A percentile compares a stretch with the other conserved stretches of the same genome.
phyloP scores from a whole-genome alignment of 2,329 filamentous ascomycete species.

The Mariannaea sp. region DNA sequence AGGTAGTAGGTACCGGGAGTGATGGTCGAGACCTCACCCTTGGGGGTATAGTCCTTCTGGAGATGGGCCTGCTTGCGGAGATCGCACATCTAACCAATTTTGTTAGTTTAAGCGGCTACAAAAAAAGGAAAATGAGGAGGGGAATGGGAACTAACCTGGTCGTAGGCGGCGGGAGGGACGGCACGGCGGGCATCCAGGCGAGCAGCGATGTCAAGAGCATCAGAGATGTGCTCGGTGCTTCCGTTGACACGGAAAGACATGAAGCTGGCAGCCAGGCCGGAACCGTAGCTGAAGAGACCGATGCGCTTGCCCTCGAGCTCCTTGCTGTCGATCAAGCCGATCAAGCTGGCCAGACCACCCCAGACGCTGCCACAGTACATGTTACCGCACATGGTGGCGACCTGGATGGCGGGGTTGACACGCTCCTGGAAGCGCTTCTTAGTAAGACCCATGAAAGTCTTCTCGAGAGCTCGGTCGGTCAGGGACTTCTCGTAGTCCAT shows the following conservation, averaged over 20 bases:
- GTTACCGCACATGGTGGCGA: constrained; percentile 76
- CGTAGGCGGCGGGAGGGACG: constrained; percentile 74
- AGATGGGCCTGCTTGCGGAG: constrained; percentile 83
- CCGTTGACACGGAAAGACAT: constrained; percentile 75
- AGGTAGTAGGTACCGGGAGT: constrained; percentile 75
- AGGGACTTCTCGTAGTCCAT: constrained; percentile 81
- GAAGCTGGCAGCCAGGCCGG: constrained; percentile 73
- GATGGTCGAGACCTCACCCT: constrained; percentile 70
- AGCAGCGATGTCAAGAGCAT: constrained; percentile 71
- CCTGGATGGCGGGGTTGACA: constrained; percentile 73
- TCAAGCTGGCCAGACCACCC: constrained; percentile 73
- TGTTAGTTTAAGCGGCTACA: constrained; percentile 29
- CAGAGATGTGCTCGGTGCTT: constrained; percentile 68
- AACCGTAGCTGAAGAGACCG: constrained; percentile 79
- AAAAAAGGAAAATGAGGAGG: not conserved
- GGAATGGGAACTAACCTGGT: constrained; percentile 59
- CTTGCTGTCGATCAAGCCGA: constrained; percentile 67
- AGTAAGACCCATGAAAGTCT: constrained; percentile 81
- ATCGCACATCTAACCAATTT: constrained; percentile 68
- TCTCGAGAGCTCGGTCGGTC: constrained; percentile 81
- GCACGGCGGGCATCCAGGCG: constrained; percentile 68
- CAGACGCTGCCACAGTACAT: constrained; percentile 75
- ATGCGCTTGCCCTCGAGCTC: constrained; percentile 73
- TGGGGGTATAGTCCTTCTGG: constrained; percentile 76
- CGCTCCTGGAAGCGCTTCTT: constrained; percentile 86